Evolutionary conservation across 805 yeast genomes (phyloP).

Genomic region (Ogataea degrootiae): DNA sequence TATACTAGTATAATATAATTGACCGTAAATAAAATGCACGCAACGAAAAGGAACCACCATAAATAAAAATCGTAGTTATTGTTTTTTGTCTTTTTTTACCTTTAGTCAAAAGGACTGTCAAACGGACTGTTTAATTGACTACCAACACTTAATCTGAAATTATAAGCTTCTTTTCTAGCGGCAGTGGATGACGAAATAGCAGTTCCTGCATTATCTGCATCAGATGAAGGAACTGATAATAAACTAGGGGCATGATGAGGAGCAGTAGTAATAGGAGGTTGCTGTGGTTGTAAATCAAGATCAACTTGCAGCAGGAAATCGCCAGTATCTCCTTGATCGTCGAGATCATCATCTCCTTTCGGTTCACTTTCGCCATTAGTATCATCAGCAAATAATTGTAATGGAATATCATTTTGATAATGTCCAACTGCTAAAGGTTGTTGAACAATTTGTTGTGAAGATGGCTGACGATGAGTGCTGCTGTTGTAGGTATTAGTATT

Average conservation of each 20-base stretch:
- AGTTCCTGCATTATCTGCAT: neutral
- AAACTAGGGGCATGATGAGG: too few species aligned
- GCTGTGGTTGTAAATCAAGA: slow-evolving; percentile 6
- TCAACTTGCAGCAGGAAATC: slow-evolving; percentile 18
- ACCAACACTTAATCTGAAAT: neutral
- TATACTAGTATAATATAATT: too few species aligned
- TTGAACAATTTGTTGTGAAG: neutral
- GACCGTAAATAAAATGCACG: too few species aligned
- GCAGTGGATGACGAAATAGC: neutral
- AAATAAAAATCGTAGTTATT: neutral
- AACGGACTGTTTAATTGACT: slow-evolving; percentile 13
- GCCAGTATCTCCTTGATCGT: neutral
- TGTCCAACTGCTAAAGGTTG: neutral
- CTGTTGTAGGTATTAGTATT: neutral
- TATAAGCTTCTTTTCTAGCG: neutral
- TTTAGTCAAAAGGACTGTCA: slow-evolving; percentile 12
- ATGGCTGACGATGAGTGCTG: neutral
- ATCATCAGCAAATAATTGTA: slow-evolving; percentile 12
- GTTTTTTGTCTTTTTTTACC: neutral
- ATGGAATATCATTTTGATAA: slow-evolving; percentile 9
- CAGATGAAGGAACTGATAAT: neutral
- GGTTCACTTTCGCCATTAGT: slow-evolving; percentile 9
- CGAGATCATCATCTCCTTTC: neutral
- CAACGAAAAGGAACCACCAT: neutral
- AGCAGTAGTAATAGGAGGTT: neutral